Percentiles rank a stretch among this genome's conserved stretches.
These are phyloP conservation scores for Botryobasidium botryosum DNA, from an alignment of 768 basidiomycete species.

Conservation along the genomic window DNA sequence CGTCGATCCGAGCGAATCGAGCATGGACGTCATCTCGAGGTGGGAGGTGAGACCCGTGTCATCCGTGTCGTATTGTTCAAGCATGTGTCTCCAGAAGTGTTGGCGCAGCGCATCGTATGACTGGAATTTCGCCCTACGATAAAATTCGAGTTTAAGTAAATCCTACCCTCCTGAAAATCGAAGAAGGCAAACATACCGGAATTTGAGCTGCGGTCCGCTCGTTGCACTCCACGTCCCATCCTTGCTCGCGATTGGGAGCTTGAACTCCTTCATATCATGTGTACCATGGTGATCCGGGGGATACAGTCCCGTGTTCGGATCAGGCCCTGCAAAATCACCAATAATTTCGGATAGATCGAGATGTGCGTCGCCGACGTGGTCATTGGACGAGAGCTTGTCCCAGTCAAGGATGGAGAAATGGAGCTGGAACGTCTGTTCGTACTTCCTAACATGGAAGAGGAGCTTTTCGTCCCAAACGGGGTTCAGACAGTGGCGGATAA, in stretches of 20 bases:
- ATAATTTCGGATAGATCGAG: slow-evolving; percentile 60
- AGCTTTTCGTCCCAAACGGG: slow-evolving; percentile 93
- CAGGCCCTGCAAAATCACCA: slow-evolving; percentile 46
- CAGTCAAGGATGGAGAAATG: slow-evolving; percentile 83
- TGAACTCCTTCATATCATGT: slow-evolving; percentile 55
- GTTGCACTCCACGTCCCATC: slow-evolving; percentile 56
- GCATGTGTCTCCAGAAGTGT: slow-evolving; percentile 77
- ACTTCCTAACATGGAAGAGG: slow-evolving; percentile 82
- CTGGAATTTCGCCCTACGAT: slow-evolving; percentile 72
- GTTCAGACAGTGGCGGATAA: slow-evolving; percentile 68
- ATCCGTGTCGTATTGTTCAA: slow-evolving; percentile 81
- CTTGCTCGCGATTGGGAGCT: slow-evolving; percentile 40
- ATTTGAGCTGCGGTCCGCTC: slow-evolving; percentile 47
- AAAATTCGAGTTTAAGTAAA: slow-evolving; percentile 8
- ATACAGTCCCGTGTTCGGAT: slow-evolving; percentile 34
- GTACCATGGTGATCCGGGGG: slow-evolving; percentile 34
- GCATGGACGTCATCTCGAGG: slow-evolving; percentile 83
- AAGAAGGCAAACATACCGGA: slow-evolving; percentile 31
- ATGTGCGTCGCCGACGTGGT: slow-evolving; percentile 64
- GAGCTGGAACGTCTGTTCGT: slow-evolving; percentile 63
- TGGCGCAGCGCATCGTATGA: slow-evolving; percentile 86
- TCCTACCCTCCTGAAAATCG: background rate
- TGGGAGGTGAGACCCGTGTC: slow-evolving; percentile 58
- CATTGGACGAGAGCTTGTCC: slow-evolving; percentile 86
- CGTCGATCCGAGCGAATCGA: slow-evolving; percentile 92